Evolutionary conservation across 2,329 filamentous ascomycete species (phyloP), one percentile per base, ranked within the genome.

Genomic region (Botrytis squamosa): DNA sequence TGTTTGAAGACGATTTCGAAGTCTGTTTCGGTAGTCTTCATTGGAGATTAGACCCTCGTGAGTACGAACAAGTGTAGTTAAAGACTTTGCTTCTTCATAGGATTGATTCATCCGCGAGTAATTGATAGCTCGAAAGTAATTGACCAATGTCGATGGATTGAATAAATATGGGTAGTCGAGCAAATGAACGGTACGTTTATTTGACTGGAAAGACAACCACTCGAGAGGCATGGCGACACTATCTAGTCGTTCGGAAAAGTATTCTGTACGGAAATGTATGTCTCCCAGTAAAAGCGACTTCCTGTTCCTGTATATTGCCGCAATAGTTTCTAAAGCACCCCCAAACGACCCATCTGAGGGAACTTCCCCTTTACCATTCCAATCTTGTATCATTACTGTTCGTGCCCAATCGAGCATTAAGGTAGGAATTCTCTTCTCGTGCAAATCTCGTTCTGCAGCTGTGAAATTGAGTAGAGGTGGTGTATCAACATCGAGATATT

Each of bases 111-210:
- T 98, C 25, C 88, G 88, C 0, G 93, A 89, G 79, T 96, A 94
- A 80, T 97, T 98, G 79, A 97, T 91, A 6, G 93, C 89, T 29
- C 95, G 91, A 81, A 98, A 98, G 81, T 94, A 97, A 0, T 90
- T 90, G 4, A 97, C 91, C 4, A 97, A 84, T 1, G 89, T 89
- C 0, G 90, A 86, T 0, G 91, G 87, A 33, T 88, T 90, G 78
- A 98, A 97, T 0, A 98, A 85, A 80, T 92, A 97, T 0, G 93
- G 90, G 76, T 92, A 93, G 74, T 94, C 91, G 5, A 98, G 84
- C 0, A 98, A 84, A 81, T 98, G 94, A 36, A 91, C 84, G 42
- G 85, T 88, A 77, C 90, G 90, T 74, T 86, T 89, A 46, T 89
- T 90, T 0, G 88, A 84, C 3, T 84, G 84, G 75, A 89, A 90